Evolutionary conservation across 305 asterid genomes (phyloP).

Genomic region (Solanum chacoense): DNA sequence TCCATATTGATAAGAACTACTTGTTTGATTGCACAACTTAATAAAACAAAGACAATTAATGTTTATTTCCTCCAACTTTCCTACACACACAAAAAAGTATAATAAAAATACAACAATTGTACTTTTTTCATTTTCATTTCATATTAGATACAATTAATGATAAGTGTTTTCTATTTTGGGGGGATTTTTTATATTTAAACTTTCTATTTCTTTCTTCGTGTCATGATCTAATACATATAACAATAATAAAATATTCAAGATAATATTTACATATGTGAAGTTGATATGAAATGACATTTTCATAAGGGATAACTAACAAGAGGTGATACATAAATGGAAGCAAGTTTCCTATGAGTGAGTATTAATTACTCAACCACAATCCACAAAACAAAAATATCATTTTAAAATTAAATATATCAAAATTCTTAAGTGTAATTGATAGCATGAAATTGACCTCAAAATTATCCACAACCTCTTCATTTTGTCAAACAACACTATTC

Average conservation of each 20-base stretch:
- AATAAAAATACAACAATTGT: background rate
- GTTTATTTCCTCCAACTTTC: background rate
- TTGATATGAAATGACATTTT: background rate
- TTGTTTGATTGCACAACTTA: background rate
- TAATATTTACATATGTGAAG: background rate
- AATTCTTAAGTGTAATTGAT: background rate
- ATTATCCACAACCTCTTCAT: background rate
- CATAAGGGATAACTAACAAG: background rate
- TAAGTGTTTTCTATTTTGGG: background rate
- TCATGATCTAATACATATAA: background rate
- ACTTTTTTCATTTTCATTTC: background rate
- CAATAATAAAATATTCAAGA: background rate
- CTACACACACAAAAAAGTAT: background rate
- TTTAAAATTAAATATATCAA: background rate
- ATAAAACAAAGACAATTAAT: background rate
- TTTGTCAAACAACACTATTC: background rate
- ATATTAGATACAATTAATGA: background rate
- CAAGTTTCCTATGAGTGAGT: background rate
- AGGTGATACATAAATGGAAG: background rate
- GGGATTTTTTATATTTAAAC: background rate
- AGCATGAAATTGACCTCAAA: background rate
- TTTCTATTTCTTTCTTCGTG: background rate
- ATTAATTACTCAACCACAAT: background rate
- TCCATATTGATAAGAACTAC: background rate
- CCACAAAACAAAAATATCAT: background rate